Evolutionary conservation across 257 asterid genomes (phyloP), one percentile per base, ranked within the genome.

Genomic region (Mitragyna speciosa): DNA sequence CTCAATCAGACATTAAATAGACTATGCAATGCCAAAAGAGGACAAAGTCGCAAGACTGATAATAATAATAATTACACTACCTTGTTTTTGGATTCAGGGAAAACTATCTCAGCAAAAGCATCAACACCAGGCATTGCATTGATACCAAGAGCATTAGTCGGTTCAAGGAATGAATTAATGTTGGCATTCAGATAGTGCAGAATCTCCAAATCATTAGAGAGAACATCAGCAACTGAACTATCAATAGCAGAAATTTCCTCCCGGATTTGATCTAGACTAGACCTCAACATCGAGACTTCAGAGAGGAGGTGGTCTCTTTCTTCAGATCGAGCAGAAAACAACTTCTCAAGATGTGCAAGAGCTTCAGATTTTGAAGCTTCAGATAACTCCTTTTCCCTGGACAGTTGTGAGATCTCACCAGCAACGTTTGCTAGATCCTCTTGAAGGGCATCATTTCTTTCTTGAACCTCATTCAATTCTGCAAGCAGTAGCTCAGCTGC

Each of bases 381-480:
- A 81, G 91, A 89, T 77, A 83, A 74, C 67, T 87, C 92, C 82
- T 76, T 93, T 85, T 88, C 94, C 88, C 85, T 86, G 82, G 92
- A 91, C 85, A 92, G 84, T 84, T 82, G 87, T 66, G 93, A 89
- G 75, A 92, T 91, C 83, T 91, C 90, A 79, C 80, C 74, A 51
- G 77, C 79, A 85, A 87, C 87, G 72, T 88, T 89, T 64, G 84
- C 88, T 73, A 96, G 88, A 84, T 96, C 99, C 82, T 93, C 99
- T 84, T 96, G 98, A 83, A 94, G 97, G 74, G 82, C 80, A 76
- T 96, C 98, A 69, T 91, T 94, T 86, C 99, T 92, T 86, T 92
- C 99, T 84, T 96, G 97, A 85, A 96, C 99, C 86, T 96, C 99
- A 85, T 96, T 94, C 82, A 96, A 82, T 90, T 96, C 99, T 22